Conservation (phyloP, 768 basidiomycete genomes). For the Pilatotrama ljubarskyi region DNA sequence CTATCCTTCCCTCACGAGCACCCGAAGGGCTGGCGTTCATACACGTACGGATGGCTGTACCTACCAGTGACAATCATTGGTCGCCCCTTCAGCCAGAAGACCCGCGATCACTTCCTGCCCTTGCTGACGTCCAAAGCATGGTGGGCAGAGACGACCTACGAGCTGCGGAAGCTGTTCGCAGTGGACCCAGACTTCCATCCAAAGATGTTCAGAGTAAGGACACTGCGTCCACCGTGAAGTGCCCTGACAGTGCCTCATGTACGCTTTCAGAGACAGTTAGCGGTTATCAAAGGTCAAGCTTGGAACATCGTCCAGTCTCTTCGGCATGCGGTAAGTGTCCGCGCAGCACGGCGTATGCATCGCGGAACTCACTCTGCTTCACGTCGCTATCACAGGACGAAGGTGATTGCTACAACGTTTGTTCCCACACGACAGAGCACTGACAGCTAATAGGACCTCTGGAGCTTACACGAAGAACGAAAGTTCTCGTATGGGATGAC, state of each 20-base stretch:
- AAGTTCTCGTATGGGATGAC: conserved; percentile 84
- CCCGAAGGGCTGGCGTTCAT: conserved; percentile 74
- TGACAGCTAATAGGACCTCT: conserved; percentile 63
- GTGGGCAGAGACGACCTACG: conserved; percentile 88
- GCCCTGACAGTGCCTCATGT: neutral
- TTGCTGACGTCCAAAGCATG: conserved; percentile 79
- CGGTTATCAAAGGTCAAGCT: conserved; percentile 93
- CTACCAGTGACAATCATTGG: conserved; percentile 85
- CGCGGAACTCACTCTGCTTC: neutral
- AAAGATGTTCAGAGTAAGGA: conserved; percentile 79
- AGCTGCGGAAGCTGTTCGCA: conserved; percentile 74
- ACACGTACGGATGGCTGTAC: conserved; percentile 88
- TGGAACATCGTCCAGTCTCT: conserved; percentile 88
- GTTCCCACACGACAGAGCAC: neutral
- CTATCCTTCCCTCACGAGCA: conserved; percentile 92
- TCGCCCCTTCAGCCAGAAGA: conserved; percentile 80
- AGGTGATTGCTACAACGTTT: neutral
- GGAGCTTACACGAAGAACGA: conserved; percentile 82
- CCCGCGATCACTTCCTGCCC: conserved; percentile 79
- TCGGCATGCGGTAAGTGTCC: conserved; percentile 61
- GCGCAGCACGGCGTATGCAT: neutral
- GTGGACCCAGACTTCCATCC: conserved; percentile 87
- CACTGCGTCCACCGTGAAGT: neutral
- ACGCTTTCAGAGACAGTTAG: conserved; percentile 68
- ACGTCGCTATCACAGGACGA: conserved; percentile 20